These are phyloP conservation scores for Globisporangium echinulatum DNA, from an alignment of 352 stramenopile genomes.

Conservation along the genomic window DNA sequence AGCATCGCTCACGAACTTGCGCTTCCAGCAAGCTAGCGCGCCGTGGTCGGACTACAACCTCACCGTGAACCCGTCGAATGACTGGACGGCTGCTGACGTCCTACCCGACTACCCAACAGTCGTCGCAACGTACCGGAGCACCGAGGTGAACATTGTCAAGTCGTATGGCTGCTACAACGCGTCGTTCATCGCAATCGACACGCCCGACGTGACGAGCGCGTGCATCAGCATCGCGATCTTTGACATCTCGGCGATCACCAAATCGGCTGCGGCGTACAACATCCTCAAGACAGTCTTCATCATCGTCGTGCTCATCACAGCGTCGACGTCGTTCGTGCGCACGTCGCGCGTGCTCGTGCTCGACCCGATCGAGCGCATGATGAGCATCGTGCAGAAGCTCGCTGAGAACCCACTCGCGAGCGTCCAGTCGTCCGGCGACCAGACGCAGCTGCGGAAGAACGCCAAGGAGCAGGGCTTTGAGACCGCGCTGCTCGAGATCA, in stretches of 20 bases:
- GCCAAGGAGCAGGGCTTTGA: constrained; percentile 75
- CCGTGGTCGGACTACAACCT: constrained; percentile 38
- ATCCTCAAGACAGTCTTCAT: constrained; percentile 87
- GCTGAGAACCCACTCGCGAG: constrained; percentile 85
- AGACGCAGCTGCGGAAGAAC: constrained; percentile 66
- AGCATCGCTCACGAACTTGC: constrained; percentile 27
- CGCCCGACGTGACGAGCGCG: constrained; percentile 32
- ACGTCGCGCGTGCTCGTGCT: constrained; percentile 81
- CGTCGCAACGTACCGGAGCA: constrained; percentile 30
- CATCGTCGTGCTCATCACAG: constrained; percentile 73
- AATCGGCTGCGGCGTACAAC: constrained; percentile 61
- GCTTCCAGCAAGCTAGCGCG: constrained; percentile 38
- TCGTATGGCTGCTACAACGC: constrained; percentile 70
- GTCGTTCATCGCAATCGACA: constrained; percentile 52
- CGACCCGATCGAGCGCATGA: constrained; percentile 90
- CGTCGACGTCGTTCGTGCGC: constrained; percentile 78
- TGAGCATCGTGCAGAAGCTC: constrained; percentile 83
- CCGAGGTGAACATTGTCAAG: constrained; percentile 71
- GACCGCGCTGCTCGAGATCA: constrained; percentile 77
- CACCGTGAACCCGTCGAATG: constrained; percentile 50
- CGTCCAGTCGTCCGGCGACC: constrained; percentile 56
- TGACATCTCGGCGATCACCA: constrained; percentile 55
- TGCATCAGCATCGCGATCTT: constrained; percentile 82
- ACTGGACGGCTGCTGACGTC: constrained; percentile 34
- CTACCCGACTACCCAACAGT: constrained; percentile 36